These are phyloP conservation scores for Pichia phayaonensis DNA, from an alignment of 805 yeast species.

Conservation along the genomic window DNA sequence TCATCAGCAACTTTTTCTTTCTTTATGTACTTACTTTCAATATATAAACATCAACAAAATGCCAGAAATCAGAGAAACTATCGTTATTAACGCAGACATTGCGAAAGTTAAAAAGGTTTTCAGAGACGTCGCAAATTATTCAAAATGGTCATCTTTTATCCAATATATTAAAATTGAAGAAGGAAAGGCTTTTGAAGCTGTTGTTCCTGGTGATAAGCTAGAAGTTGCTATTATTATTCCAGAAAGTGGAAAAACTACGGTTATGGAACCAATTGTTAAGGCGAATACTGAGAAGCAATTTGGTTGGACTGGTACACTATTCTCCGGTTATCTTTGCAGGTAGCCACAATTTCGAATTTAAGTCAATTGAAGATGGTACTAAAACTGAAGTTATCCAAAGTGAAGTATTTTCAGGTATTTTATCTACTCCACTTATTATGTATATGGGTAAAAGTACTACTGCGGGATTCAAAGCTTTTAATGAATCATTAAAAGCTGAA, in stretches of 20 bases:
- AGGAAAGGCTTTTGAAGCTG: neutral
- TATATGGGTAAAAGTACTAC: neutral
- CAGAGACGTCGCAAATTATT: neutral
- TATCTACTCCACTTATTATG: neutral
- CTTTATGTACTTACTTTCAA: too few species aligned
- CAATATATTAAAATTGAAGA: neutral
- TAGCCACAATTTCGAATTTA: neutral
- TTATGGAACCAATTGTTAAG: neutral
- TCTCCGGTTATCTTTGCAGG: neutral
- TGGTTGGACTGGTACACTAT: neutral
- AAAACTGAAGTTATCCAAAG: neutral
- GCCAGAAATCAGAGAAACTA: neutral
- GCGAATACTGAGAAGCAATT: neutral
- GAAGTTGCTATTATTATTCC: neutral
- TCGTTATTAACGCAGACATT: neutral
- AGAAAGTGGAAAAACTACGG: neutral
- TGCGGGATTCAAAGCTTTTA: neutral
- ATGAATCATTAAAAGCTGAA: constrained; percentile 1
- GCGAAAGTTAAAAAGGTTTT: neutral
- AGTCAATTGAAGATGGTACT: neutral
- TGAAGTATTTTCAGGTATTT: neutral
- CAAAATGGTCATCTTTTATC: neutral
- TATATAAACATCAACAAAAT: too few species aligned
- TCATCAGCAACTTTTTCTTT: too few species aligned
- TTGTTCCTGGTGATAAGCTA: neutral